These are phyloP conservation scores for Gossypium longicalyx DNA, from an alignment of 345 rosid species.

Conservation along the genomic window DNA sequence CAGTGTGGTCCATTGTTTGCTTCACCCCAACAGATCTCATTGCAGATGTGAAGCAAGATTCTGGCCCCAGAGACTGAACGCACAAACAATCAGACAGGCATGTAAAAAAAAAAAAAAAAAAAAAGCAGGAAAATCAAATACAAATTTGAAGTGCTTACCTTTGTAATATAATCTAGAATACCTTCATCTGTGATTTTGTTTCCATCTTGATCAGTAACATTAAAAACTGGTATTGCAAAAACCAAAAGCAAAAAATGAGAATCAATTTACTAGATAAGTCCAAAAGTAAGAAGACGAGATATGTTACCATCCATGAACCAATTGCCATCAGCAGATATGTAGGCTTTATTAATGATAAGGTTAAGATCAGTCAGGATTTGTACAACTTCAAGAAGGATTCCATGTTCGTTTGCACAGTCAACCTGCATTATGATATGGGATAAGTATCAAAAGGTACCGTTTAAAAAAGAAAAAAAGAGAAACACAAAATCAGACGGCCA, in stretches of 20 bases:
- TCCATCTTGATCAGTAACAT: conserved; percentile 82
- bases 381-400: conserved; percentile 90
- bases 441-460: conserved; percentile 14
- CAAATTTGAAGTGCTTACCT: conserved; percentile 38
- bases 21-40: conserved; percentile 67
- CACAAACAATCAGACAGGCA: conserved; percentile 9
- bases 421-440: conserved; percentile 42
- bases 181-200: conserved; percentile 75
- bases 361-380: conserved; percentile 91
- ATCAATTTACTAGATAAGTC: background rate
- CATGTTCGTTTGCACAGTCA: conserved; percentile 88
- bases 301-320: conserved; percentile 98
- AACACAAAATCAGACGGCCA: conserved; percentile 10
- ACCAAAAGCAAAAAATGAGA: background rate
- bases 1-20: conserved; percentile 63
- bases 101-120: background rate
- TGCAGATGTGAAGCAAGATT: conserved; percentile 65
- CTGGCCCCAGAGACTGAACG: conserved; percentile 72
- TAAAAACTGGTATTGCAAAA: conserved; percentile 51
- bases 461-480: background rate
- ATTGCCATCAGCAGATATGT: conserved; percentile 91
- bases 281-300: background rate
- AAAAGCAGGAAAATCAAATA: background rate
- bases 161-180: conserved; percentile 66
- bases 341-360: conserved; percentile 75